These are phyloP conservation scores for Colletotrichum gloeosporioides DNA, from an alignment of 2,329 filamentous ascomycete genomes.

Conservation along the genomic window DNA sequence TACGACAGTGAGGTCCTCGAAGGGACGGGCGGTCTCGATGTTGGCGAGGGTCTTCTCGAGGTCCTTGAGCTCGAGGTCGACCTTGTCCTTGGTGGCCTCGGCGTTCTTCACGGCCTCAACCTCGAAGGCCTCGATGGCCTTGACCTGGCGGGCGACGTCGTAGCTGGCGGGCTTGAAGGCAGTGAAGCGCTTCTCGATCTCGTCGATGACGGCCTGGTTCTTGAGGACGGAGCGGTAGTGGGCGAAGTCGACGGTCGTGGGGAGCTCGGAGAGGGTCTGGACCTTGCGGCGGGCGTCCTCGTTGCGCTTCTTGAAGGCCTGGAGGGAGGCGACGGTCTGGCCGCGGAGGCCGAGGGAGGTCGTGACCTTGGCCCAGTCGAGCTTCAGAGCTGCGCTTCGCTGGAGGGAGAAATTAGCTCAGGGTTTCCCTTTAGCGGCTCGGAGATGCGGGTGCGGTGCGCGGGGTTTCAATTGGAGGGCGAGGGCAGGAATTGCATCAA, in stretches of 20 bases:
- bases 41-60: slow-evolving; percentile 95
- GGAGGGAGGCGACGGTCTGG: slow-evolving; percentile 88
- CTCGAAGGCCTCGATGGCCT: slow-evolving; percentile 98
- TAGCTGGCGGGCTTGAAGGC: slow-evolving; percentile 92
- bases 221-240: slow-evolving; percentile 92
- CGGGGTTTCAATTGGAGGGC: slow-evolving; percentile 14
- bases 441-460: background rate
- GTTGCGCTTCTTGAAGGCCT: slow-evolving; percentile 99
- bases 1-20: slow-evolving; percentile 97
- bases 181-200: slow-evolving; percentile 96
- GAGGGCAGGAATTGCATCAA: slow-evolving; percentile 23
- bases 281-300: slow-evolving; percentile 97
- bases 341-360: slow-evolving; percentile 95
- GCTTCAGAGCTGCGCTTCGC: slow-evolving; percentile 98
- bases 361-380: slow-evolving; percentile 98
- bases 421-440: slow-evolving; percentile 4
- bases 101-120: slow-evolving; percentile 96
- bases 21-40: slow-evolving; percentile 94
- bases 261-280: slow-evolving; percentile 79
- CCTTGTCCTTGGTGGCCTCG: slow-evolving; percentile 94
- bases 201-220: slow-evolving; percentile 93
- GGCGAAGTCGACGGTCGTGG: slow-evolving; percentile 88
- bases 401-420: slow-evolving; percentile 67
- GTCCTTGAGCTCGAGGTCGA: slow-evolving; percentile 93
- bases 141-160: slow-evolving; percentile 92